phyloP scores from a whole-genome alignment of 75 land plant genomes.

The Pinus albicaulis region DNA sequence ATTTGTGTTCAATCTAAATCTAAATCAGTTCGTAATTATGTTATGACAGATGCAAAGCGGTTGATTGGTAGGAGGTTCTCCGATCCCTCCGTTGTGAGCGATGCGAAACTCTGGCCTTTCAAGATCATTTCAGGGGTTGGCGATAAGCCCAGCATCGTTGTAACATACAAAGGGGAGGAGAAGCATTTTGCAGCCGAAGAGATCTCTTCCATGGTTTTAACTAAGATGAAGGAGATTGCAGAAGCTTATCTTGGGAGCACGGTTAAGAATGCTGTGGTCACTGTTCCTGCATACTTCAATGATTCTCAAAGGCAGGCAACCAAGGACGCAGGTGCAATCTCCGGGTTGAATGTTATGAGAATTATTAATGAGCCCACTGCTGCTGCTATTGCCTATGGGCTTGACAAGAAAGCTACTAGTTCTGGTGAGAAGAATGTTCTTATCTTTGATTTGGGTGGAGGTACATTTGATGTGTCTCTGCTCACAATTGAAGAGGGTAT shows the following conservation, averaged over 20 bases:
- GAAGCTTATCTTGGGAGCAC: conserved; percentile 29
- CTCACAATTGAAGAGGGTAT: conserved; percentile 79
- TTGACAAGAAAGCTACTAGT: conserved; percentile 70
- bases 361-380: conserved; percentile 63
- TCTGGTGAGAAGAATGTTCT: conserved; percentile 72
- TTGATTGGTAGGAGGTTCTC: conserved; percentile 30
- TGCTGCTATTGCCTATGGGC: conserved; percentile 79
- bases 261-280: conserved; percentile 26
- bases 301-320: conserved; percentile 17
- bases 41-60: conserved; percentile 32
- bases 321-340: conserved; percentile 15
- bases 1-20: no score
- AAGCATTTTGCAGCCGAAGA: conserved; percentile 32
- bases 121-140: conserved; percentile 36
- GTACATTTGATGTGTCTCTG: conserved; percentile 75
- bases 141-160: conserved; percentile 36
- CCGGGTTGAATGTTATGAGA: conserved; percentile 16
- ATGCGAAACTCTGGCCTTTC: conserved; percentile 35
- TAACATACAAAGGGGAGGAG: conserved; percentile 33
- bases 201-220: conserved; percentile 33
- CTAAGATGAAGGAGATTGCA: conserved; percentile 40
- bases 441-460: conserved; percentile 68
- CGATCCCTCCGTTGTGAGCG: conserved; percentile 22
- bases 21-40: no score
- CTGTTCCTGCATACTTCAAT: conserved; percentile 9